phyloP scores from a whole-genome alignment of 176 grass and related monocot genomes.

The Chloris gayana region DNA sequence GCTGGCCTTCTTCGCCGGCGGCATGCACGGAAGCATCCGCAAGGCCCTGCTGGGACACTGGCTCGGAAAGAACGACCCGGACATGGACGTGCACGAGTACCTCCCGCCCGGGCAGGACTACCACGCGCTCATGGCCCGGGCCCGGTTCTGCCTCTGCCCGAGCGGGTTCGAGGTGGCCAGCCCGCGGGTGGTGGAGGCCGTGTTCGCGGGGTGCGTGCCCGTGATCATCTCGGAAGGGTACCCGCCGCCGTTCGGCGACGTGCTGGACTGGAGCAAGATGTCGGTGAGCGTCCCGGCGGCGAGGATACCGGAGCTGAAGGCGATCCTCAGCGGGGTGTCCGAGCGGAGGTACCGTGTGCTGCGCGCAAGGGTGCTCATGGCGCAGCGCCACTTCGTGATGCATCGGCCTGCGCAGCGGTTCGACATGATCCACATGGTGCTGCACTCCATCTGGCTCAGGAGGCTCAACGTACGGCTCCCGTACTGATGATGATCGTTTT shows the following conservation, averaged over 20 bases:
- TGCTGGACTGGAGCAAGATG: slow-evolving; percentile 90
- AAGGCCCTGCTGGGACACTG: slow-evolving; percentile 54
- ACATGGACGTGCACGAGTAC: slow-evolving; percentile 70
- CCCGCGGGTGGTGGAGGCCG: slow-evolving; percentile 73
- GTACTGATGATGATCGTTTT: slow-evolving; percentile 45
- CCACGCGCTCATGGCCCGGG: slow-evolving; percentile 55
- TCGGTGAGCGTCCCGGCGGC: slow-evolving; percentile 65
- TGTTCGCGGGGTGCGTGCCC: slow-evolving; percentile 74
- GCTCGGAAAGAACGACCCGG: slow-evolving; percentile 51
- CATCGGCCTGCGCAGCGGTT: slow-evolving; percentile 65
- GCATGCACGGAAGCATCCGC: slow-evolving; percentile 68
- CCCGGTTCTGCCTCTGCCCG: slow-evolving; percentile 88
- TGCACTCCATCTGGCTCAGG: slow-evolving; percentile 93
- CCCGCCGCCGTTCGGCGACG: slow-evolving; percentile 74
- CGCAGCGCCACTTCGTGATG: slow-evolving; percentile 74
- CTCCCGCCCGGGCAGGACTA: slow-evolving; percentile 69
- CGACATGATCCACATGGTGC: slow-evolving; percentile 81
- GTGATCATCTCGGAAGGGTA: slow-evolving; percentile 79
- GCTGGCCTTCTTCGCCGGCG: slow-evolving; percentile 87
- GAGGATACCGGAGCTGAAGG: slow-evolving; percentile 79
- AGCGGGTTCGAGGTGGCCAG: slow-evolving; percentile 91
- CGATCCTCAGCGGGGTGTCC: slow-evolving; percentile 54
- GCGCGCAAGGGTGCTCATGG: slow-evolving; percentile 59
- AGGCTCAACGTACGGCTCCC: slow-evolving; percentile 73
- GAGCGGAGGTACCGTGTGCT: slow-evolving; percentile 71